phyloP scores from a whole-genome alignment of 768 basidiomycete genomes.

The Psilocybe subaeruginosa region DNA sequence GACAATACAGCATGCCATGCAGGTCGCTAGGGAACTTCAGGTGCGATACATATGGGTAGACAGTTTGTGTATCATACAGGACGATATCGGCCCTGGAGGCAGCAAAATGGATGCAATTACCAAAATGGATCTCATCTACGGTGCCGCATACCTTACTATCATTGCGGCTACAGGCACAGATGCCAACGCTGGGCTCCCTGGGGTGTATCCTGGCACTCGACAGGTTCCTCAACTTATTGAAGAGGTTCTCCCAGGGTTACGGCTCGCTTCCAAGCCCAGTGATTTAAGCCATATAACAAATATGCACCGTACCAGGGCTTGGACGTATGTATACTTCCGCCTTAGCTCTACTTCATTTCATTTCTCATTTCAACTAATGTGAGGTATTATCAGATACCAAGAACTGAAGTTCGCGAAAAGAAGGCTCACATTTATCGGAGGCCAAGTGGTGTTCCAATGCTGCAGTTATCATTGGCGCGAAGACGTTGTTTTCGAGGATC shows the following conservation, averaged over 20 bases:
- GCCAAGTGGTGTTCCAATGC: constrained; percentile 8
- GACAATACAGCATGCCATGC: constrained; percentile 8
- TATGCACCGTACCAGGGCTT: constrained; percentile 3
- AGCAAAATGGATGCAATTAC: constrained; percentile 4
- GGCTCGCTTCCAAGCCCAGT: background rate
- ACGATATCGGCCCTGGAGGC: constrained; percentile 6
- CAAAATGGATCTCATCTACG: constrained; percentile 3
- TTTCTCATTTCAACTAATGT: background rate
- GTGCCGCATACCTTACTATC: background rate
- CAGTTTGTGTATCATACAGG: constrained; percentile 8
- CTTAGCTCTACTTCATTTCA: background rate
- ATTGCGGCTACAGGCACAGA: background rate
- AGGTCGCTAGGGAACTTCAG: background rate
- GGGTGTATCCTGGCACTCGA: background rate
- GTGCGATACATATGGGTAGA: constrained; percentile 6
- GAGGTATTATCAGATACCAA: constrained; percentile 9
- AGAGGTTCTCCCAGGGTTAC: background rate
- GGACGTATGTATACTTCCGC: constrained; percentile 10
- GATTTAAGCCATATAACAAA: background rate
- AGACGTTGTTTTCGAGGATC: constrained; percentile 10
- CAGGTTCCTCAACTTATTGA: background rate
- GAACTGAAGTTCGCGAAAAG: constrained; percentile 7
- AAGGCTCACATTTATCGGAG: constrained; percentile 10
- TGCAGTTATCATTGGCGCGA: constrained; percentile 9
- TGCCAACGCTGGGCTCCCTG: background rate